phyloP scores from a whole-genome alignment of 257 asterid genomes.

The Linaria vulgaris region DNA sequence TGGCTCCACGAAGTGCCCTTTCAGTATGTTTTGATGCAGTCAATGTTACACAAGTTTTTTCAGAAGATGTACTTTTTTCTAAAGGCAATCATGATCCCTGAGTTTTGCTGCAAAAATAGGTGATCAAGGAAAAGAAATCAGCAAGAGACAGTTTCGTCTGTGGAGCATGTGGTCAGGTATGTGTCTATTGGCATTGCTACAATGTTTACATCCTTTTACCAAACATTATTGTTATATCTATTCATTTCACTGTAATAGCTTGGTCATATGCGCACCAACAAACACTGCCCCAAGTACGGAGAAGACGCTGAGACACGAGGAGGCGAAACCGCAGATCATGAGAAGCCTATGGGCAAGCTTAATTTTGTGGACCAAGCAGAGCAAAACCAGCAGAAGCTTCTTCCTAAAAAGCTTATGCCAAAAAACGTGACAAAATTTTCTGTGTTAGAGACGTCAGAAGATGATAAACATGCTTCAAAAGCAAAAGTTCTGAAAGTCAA shows the following conservation, averaged over 20 bases:
- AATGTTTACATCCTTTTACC: slow-evolving; percentile 17
- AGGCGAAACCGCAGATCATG: slow-evolving; percentile 58
- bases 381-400: slow-evolving; percentile 56
- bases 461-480: slow-evolving; percentile 71
- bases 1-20: slow-evolving; percentile 3
- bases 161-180: slow-evolving; percentile 99
- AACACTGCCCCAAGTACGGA: slow-evolving; percentile 93
- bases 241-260: slow-evolving; percentile 49
- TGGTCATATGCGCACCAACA: slow-evolving; percentile 99
- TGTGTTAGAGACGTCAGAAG: slow-evolving; percentile 61
- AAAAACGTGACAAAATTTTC: slow-evolving; percentile 55
- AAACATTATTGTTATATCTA: slow-evolving; percentile 13
- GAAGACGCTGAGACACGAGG: slow-evolving; percentile 77
- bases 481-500: slow-evolving; percentile 85
- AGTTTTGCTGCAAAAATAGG: slow-evolving; percentile 46
- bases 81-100: slow-evolving; percentile 14
- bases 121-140: slow-evolving; percentile 85
- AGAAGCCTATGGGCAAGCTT: slow-evolving; percentile 50
- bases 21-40: slow-evolving; percentile 7
- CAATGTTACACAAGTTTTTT: neutral
- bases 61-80: neutral
- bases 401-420: slow-evolving; percentile 54
- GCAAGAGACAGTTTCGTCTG: slow-evolving; percentile 97
- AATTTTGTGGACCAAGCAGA: slow-evolving; percentile 58
- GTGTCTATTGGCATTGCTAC: slow-evolving; percentile 23